phyloP scores from a whole-genome alignment of 805 yeast species.

The Kregervanrija fluxuum region DNA sequence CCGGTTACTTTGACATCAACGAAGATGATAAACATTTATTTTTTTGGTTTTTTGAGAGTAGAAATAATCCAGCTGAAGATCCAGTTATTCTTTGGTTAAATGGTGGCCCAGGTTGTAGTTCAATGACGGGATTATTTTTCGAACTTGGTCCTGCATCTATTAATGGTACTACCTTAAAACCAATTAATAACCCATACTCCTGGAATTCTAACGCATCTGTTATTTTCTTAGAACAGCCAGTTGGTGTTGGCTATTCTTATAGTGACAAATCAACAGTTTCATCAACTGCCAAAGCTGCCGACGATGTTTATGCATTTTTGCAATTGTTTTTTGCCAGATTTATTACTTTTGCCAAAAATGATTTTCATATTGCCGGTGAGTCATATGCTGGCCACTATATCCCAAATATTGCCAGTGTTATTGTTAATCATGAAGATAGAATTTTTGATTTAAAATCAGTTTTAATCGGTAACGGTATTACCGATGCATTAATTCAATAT shows the following conservation, averaged over 20 bases:
- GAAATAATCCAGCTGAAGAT: slow-evolving; percentile 81
- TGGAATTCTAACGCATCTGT: slow-evolving; percentile 86
- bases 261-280: slow-evolving; percentile 41
- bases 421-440: slow-evolving; percentile 51
- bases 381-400: slow-evolving; percentile 93
- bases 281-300: slow-evolving; percentile 74
- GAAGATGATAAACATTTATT: slow-evolving; percentile 73
- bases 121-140: slow-evolving; percentile 78
- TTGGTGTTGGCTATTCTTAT: slow-evolving; percentile 74
- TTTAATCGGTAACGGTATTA: slow-evolving; percentile 85
- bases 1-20: slow-evolving; percentile 75
- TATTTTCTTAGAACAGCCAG: slow-evolving; percentile 84
- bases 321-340: slow-evolving; percentile 74
- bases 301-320: slow-evolving; percentile 74
- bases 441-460: slow-evolving; percentile 65
- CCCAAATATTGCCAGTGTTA: slow-evolving; percentile 82
- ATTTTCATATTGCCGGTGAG: slow-evolving; percentile 89
- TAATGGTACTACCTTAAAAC: slow-evolving; percentile 46
- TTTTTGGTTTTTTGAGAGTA: slow-evolving; percentile 75
- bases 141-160: slow-evolving; percentile 81
- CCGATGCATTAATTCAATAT: slow-evolving; percentile 78
- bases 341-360: slow-evolving; percentile 43
- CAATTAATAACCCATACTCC: slow-evolving; percentile 64
- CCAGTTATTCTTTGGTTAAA: slow-evolving; percentile 86
- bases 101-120: slow-evolving; percentile 95